Conservation (phyloP, 441 rosid species). For the Biscutella laevigata region DNA sequence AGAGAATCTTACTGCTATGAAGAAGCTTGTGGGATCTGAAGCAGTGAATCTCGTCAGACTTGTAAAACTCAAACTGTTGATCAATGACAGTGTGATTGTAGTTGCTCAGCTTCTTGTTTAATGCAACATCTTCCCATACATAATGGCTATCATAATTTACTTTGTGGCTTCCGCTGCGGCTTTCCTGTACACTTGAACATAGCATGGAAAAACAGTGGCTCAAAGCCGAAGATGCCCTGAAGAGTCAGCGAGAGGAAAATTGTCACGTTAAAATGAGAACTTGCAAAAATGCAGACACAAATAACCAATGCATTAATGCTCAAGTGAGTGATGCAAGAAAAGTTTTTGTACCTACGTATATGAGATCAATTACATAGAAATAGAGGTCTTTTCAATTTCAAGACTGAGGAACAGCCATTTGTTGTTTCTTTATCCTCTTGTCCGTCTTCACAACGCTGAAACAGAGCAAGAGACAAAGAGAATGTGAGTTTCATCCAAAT, state of each 20-base stretch:
- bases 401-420: conserved; percentile 86
- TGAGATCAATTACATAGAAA: background rate
- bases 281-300: no score
- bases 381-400: conserved; percentile 23
- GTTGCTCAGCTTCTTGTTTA: conserved; percentile 78
- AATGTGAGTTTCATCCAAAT: conserved; percentile 7
- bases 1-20: conserved; percentile 66
- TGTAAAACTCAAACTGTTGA: conserved; percentile 69
- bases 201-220: no score
- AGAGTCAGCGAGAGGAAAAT: no score
- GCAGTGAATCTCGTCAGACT: conserved; percentile 52
- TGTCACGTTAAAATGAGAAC: no score
- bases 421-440: conserved; percentile 81
- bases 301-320: no score
- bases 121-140: conserved; percentile 86
- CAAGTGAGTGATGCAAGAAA: no score
- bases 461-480: conserved; percentile 1
- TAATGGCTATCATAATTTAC: conserved; percentile 86
- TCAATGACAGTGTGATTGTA: conserved; percentile 74
- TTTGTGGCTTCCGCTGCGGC: no score
- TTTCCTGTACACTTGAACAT: no score
- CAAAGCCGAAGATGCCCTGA: no score
- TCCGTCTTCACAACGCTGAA: conserved; percentile 66
- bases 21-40: conserved; percentile 73
- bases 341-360: no score